These are phyloP conservation scores for Madurella mycetomatis DNA, from an alignment of 2,329 filamentous ascomycete genomes.

Conservation along the genomic window DNA sequence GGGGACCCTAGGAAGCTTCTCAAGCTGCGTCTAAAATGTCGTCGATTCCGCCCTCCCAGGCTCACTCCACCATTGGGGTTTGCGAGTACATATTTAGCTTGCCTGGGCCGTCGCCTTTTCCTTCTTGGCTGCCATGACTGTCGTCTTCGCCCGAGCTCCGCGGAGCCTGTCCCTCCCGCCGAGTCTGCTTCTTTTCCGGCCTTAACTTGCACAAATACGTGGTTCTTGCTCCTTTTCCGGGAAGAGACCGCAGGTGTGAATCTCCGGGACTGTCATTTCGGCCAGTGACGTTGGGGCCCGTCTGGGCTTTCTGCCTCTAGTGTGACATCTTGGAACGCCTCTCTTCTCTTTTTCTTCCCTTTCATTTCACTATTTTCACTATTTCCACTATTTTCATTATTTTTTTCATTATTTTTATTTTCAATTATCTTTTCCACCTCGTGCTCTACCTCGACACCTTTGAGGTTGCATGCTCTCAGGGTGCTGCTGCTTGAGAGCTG, in stretches of 20 bases:
- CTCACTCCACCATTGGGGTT: background rate
- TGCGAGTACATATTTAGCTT: slow-evolving; percentile 4
- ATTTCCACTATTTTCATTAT: background rate
- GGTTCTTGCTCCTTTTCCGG: background rate
- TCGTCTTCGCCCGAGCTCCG: slow-evolving; percentile 3
- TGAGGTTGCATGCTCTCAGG: background rate
- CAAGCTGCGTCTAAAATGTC: slow-evolving; percentile 8
- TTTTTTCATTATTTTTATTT: background rate
- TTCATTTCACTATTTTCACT: background rate
- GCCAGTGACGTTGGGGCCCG: background rate
- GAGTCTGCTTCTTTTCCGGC: slow-evolving; percentile 2
- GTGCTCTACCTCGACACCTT: background rate
- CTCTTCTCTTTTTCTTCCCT: background rate
- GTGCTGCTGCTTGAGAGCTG: background rate
- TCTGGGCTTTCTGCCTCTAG: background rate
- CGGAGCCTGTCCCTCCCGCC: slow-evolving; percentile 2
- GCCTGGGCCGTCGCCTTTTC: background rate
- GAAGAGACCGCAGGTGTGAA: background rate
- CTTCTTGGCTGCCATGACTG: slow-evolving; percentile 10
- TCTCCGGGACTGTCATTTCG: background rate
- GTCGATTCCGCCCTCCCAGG: slow-evolving; percentile 7
- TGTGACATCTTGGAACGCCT: background rate
- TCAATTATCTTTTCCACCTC: background rate
- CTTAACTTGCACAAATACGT: background rate
- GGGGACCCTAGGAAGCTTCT: slow-evolving; percentile 4